Evolutionary conservation across 2,329 filamentous ascomycete species (phyloP).

Genomic region (Cercospora sojina): DNA sequence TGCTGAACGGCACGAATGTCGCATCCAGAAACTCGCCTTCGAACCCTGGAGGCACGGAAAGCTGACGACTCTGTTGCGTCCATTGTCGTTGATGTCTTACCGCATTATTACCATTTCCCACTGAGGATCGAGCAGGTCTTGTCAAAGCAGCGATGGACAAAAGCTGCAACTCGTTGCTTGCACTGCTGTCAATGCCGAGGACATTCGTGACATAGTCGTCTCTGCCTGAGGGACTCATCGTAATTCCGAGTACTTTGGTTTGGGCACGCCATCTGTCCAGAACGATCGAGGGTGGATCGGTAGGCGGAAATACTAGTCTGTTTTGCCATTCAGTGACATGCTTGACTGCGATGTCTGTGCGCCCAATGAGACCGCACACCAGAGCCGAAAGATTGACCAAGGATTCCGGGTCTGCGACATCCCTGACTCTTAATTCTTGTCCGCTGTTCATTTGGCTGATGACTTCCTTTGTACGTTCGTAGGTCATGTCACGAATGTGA

Average conservation of each 20-base stretch:
- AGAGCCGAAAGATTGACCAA: slow-evolving; percentile 34
- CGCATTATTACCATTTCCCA: neutral
- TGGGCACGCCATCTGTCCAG: slow-evolving; percentile 3
- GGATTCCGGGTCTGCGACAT: slow-evolving; percentile 20
- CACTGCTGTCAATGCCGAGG: neutral
- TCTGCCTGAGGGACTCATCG: neutral
- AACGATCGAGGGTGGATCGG: slow-evolving; percentile 1
- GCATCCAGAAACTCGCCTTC: slow-evolving; percentile 12
- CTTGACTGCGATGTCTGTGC: slow-evolving; percentile 31
- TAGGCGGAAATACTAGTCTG: slow-evolving; percentile 30
- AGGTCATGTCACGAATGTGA: slow-evolving; percentile 22
- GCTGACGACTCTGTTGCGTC: neutral
- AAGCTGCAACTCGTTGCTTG: neutral
- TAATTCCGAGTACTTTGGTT: slow-evolving; percentile 17
- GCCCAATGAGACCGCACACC: slow-evolving; percentile 27
- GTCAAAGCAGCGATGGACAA: neutral
- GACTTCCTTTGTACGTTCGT: slow-evolving; percentile 26
- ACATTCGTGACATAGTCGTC: slow-evolving; percentile 2
- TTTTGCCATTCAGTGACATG: slow-evolving; percentile 48
- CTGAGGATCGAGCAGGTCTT: neutral
- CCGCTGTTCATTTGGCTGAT: slow-evolving; percentile 19
- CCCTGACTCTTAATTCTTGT: slow-evolving; percentile 19
- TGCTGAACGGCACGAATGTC: slow-evolving; percentile 12
- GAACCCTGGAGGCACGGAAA: neutral
- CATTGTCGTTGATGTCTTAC: neutral